These are phyloP conservation scores for Nemania diffusa DNA, from an alignment of 2,329 filamentous ascomycete species.

Conservation along the genomic window DNA sequence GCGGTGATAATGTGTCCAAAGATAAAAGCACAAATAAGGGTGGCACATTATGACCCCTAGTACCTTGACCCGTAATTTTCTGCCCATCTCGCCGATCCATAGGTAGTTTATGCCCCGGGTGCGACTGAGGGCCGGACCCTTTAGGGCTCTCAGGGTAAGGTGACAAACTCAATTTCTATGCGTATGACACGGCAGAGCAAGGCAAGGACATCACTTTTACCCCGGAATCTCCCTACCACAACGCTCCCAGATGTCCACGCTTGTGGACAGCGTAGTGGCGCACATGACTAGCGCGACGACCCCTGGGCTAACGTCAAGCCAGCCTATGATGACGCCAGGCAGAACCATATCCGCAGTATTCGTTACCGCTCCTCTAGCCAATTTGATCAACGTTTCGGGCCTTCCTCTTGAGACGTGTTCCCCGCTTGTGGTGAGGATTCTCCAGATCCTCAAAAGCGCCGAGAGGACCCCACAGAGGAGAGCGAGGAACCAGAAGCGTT, in stretches of 20 bases:
- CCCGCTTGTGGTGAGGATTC: background rate
- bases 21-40: no score
- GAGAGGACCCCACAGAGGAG: background rate
- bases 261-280: background rate
- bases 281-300: background rate
- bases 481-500: conserved; percentile 12
- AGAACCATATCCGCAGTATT: background rate
- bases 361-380: background rate
- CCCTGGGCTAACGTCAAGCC: background rate
- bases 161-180: no score
- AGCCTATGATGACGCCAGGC: background rate
- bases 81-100: no score
- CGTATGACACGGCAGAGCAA: no score
- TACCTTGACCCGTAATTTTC: no score
- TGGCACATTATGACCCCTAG: no score
- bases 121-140: no score
- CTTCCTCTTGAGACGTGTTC: background rate
- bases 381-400: background rate
- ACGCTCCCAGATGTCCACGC: background rate
- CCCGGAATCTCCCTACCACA: background rate
- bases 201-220: background rate
- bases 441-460: background rate
- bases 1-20: no score
- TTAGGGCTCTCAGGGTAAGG: no score
- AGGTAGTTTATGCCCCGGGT: no score